These are phyloP conservation scores for Penicilliopsis zonata DNA, from an alignment of 495 filamentous ascomycete species.

Conservation along the genomic window DNA sequence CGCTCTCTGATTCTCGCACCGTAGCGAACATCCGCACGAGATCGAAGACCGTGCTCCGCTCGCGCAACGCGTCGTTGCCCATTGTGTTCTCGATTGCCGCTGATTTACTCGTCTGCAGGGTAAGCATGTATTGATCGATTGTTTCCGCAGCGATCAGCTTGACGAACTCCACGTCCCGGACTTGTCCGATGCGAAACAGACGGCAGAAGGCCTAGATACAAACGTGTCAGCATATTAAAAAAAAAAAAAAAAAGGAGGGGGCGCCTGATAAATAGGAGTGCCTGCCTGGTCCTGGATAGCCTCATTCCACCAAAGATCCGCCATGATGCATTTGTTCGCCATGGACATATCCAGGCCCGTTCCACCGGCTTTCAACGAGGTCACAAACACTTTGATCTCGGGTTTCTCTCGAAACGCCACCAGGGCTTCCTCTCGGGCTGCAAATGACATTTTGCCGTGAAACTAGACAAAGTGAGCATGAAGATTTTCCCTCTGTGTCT, in stretches of 20 bases:
- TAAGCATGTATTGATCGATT: constrained; percentile 39
- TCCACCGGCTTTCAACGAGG: constrained; percentile 33
- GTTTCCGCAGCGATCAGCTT: constrained; percentile 37
- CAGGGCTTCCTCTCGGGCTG: constrained; percentile 16
- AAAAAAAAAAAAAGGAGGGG: background rate
- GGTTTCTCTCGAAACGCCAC: constrained; percentile 13
- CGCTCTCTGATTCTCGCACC: constrained; percentile 1
- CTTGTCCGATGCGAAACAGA: constrained; percentile 51
- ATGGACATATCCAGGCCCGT: constrained; percentile 39
- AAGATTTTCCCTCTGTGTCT: background rate
- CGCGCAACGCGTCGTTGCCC: constrained; percentile 8
- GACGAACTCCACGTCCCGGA: constrained; percentile 37
- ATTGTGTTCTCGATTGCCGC: constrained; percentile 15
- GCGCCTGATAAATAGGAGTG: constrained; percentile 24
- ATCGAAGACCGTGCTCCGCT: constrained; percentile 1
- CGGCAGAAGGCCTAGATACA: constrained; percentile 46
- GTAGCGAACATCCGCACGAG: constrained; percentile 10
- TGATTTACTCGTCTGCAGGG: constrained; percentile 18
- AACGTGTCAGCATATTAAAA: background rate
- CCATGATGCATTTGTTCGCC: constrained; percentile 44
- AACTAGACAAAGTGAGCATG: constrained; percentile 9
- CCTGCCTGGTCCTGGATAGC: constrained; percentile 34
- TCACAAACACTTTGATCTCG: constrained; percentile 25
- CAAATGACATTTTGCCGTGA: constrained; percentile 15
- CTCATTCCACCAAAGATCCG: constrained; percentile 53